Conservation (phyloP, 768 basidiomycete genomes). For the Favolaschia claudopus region DNA sequence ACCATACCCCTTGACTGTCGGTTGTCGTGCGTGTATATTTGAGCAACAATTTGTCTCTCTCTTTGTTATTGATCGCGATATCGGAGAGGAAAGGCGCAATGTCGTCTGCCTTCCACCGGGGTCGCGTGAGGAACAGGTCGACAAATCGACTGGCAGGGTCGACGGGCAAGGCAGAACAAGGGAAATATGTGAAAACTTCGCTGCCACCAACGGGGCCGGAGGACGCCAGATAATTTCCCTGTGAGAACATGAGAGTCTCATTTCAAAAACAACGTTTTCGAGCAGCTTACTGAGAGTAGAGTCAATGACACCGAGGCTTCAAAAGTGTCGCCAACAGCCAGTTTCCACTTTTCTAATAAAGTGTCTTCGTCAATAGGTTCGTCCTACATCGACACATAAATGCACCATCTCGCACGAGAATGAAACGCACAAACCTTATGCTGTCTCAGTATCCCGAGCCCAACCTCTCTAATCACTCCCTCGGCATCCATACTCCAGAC, state of each 20-base stretch:
- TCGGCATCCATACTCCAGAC: conserved; percentile 73
- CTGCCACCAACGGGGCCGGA: conserved; percentile 42
- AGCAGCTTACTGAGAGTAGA: conserved; percentile 68
- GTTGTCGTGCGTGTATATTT: conserved; percentile 86
- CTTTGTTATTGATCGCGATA: conserved; percentile 84
- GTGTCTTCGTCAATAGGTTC: conserved; percentile 61
- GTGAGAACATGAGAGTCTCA: too few species aligned
- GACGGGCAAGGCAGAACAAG: conserved; percentile 73
- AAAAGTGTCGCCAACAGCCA: conserved; percentile 81
- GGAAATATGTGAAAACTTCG: conserved; percentile 72
- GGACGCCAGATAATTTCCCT: conserved; percentile 81
- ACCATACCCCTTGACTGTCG: conserved; percentile 72
- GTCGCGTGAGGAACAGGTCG: conserved; percentile 85
- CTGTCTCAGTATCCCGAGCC: conserved; percentile 73
- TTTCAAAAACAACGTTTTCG: too few species aligned
- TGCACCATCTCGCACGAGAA: neutral
- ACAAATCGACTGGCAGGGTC: conserved; percentile 84
- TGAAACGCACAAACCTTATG: conserved; percentile 52
- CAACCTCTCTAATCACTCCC: conserved; percentile 75
- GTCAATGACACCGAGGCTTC: conserved; percentile 63
- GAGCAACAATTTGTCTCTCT: conserved; percentile 84
- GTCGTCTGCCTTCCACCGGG: conserved; percentile 80
- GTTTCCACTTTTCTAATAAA: conserved; percentile 75
- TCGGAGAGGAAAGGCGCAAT: conserved; percentile 84
- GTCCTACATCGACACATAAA: conserved; percentile 50